Evolutionary conservation across 441 rosid genomes (phyloP).

Genomic region (Populus hybrid): DNA sequence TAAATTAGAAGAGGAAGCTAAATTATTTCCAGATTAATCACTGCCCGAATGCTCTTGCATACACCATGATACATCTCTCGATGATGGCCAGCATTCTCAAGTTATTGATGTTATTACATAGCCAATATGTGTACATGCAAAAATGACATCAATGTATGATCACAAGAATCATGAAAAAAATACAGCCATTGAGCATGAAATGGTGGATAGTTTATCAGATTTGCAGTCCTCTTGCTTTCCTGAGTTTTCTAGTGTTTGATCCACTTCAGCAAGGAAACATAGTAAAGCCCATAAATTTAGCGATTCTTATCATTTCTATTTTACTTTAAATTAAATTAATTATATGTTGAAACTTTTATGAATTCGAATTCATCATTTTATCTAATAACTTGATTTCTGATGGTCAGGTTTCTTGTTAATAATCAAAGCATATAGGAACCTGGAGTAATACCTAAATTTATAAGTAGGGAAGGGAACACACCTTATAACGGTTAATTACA

Average conservation of each 20-base stretch:
- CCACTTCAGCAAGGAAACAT: background rate
- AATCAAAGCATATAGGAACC: background rate
- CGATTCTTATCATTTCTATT: background rate
- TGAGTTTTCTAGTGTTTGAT: background rate
- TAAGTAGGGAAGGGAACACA: slow-evolving; percentile 27
- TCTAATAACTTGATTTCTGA: background rate
- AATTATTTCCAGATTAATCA: background rate
- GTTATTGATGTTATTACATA: background rate
- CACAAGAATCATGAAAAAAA: background rate
- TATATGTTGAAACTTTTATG: background rate
- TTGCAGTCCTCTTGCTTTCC: background rate
- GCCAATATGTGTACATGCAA: background rate
- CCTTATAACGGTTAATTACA: slow-evolving; percentile 95
- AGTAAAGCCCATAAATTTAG: background rate
- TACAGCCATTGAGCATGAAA: background rate
- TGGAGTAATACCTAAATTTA: slow-evolving; percentile 1
- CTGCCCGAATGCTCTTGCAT: background rate
- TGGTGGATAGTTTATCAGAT: background rate
- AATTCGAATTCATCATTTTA: background rate
- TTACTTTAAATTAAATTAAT: background rate
- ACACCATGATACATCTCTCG: background rate
- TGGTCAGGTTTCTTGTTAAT: background rate
- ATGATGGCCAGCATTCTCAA: background rate
- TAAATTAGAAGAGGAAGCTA: background rate
- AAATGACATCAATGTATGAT: background rate